Conservation (phyloP, 495 filamentous ascomycete genomes). For the Thermothielavioides terrestris region DNA sequence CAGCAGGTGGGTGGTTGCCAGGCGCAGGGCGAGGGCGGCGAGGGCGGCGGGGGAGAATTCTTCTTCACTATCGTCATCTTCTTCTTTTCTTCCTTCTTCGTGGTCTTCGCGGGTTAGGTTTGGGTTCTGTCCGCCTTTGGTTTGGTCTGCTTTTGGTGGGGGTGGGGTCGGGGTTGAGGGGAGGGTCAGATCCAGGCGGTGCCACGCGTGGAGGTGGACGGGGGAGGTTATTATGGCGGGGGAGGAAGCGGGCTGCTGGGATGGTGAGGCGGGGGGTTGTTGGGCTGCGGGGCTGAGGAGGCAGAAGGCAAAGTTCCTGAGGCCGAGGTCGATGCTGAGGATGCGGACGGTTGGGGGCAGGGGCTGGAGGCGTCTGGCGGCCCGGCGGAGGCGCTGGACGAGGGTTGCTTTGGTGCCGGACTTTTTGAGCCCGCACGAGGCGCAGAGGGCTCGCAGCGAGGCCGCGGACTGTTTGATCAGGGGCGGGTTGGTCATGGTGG, state of each 20-base stretch:
- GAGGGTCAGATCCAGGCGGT: constrained; percentile 25
- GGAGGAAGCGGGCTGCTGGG: not conserved
- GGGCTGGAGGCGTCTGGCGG: constrained; percentile 10
- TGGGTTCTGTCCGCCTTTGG: too few relatives aligned
- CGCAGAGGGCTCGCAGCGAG: constrained; percentile 2
- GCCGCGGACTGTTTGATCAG: not conserved
- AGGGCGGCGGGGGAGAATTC: constrained; percentile 50
- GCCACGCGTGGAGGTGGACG: constrained; percentile 23
- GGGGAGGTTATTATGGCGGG: constrained; percentile 31
- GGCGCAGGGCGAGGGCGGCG: constrained; percentile 50
- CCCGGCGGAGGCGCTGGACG: constrained; percentile 11
- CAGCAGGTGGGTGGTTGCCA: constrained; percentile 49
- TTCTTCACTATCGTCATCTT: not conserved
- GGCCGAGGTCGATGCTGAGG: constrained; percentile 80
- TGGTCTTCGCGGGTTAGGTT: not conserved
- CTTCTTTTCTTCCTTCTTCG: not conserved
- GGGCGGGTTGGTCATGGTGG: constrained; percentile 1
- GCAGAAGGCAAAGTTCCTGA: constrained; percentile 75
- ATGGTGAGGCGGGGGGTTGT: not conserved
- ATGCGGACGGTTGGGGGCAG: constrained; percentile 30
- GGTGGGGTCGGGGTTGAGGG: not conserved
- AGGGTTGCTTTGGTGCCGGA: constrained; percentile 14
- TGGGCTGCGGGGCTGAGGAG: constrained; percentile 37
- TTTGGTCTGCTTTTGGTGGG: not conserved
- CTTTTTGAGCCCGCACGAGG: constrained; percentile 18